Evolutionary conservation across 495 filamentous ascomycete species (phyloP), one percentile per base, ranked within the genome.

Genomic region (Bryoglossum gracile): DNA sequence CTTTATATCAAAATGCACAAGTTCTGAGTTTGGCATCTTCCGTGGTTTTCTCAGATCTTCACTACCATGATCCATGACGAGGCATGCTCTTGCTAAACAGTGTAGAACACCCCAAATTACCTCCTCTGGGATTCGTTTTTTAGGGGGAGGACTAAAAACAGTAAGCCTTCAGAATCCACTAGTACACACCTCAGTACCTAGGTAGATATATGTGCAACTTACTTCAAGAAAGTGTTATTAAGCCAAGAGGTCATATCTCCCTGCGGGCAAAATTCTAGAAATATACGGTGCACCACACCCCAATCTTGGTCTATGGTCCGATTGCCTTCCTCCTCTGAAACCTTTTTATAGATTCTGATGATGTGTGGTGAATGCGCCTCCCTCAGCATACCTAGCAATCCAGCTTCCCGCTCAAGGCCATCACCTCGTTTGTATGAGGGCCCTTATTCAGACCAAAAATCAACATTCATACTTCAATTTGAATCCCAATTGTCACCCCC

Each of bases 1-100:
- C 22, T 51, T 45, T 8, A 51, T 9, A 30, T 55, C 52, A 17
- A 44, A 55, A 41, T 55, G 52, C 3, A 17, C 25, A 2, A 55
- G 42, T 14, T 55, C 46, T 19, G 8, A 14, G 35, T 16, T n/a
- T 14, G 8, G 22, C 17, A 2, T 25, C 8, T 32, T 9, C 11
- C 33, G 2, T 32, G 21, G 21, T 6, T 2, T 13, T 4, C 18
- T 30, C 6, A 26, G 17, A 35, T 50, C 26, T 39, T 55, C 46
- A 5, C 4, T 40, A 4, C 45, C 46, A 25, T 36, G 34, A 33
- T 55, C 32, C 5, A 55, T 39, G 3, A 46, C 52, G 10, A 45
- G 23, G 6, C 19, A 22, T 39, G 16, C 52, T 41, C 32, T 28
- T 11, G 41, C 52, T n/a, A 55, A 32, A 28, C 46, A 55, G 14